phyloP scores from a whole-genome alignment of 768 basidiomycete genomes.

The Leccinum uliginosum region DNA sequence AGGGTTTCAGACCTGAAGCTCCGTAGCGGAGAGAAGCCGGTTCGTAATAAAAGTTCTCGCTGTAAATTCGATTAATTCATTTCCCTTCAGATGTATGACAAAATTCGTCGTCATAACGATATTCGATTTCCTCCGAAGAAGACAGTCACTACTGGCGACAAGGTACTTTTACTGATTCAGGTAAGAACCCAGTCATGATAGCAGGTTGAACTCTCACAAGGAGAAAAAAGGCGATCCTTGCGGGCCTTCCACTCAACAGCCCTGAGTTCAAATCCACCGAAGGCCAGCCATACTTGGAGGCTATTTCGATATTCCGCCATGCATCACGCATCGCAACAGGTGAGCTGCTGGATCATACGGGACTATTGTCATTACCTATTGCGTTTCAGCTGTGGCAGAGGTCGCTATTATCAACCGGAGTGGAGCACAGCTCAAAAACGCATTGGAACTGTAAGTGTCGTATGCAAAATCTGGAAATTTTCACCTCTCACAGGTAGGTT shows the following conservation, averaged over 20 bases:
- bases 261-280: constrained; percentile 69
- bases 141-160: constrained; percentile 67
- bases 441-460: constrained; percentile 64
- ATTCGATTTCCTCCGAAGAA: constrained; percentile 76
- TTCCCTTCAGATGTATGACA: constrained; percentile 50
- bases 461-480: neutral
- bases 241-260: constrained; percentile 62
- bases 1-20: constrained; percentile 70
- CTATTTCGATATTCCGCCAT: constrained; percentile 67
- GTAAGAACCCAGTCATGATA: constrained; percentile 32
- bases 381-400: constrained; percentile 65
- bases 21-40: constrained; percentile 72
- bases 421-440: constrained; percentile 66
- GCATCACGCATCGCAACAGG: constrained; percentile 74
- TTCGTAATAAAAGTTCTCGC: constrained; percentile 20
- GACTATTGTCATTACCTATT: constrained; percentile 1
- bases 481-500: constrained; percentile 1
- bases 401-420: constrained; percentile 61
- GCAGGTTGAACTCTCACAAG: neutral
- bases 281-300: constrained; percentile 70
- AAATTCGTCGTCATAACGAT: constrained; percentile 64
- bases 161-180: constrained; percentile 78
- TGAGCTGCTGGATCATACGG: constrained; percentile 21
- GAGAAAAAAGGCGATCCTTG: constrained; percentile 57
- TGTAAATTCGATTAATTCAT: neutral